A percentile compares a stretch with the other conserved stretches of the same genome.
phyloP scores from a whole-genome alignment of 1,284 basidiomycete species.

The Sporisorium exsertum region DNA sequence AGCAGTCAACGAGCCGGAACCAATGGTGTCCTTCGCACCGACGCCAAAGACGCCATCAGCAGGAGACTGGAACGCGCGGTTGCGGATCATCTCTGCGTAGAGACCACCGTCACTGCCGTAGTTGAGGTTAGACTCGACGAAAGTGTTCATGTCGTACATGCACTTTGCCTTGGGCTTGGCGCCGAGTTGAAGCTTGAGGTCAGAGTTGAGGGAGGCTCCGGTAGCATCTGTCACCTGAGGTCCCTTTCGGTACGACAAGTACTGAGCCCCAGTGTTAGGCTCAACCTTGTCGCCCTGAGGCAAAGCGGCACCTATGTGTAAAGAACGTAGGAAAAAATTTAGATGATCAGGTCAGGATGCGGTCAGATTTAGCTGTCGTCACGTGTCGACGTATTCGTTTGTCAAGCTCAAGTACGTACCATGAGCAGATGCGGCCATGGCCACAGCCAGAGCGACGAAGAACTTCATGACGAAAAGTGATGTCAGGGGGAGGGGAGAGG shows the following conservation, averaged over 20 bases:
- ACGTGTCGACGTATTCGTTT: background rate
- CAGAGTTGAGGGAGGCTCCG: constrained; percentile 3
- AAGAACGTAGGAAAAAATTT: too few relatives aligned
- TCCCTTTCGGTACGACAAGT: constrained; percentile 5
- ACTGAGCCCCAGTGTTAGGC: background rate
- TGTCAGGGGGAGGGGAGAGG: background rate
- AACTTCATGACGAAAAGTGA: constrained; percentile 16
- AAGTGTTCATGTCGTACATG: constrained; percentile 54
- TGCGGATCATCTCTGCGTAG: constrained; percentile 58
- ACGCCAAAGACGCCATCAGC: constrained; percentile 27
- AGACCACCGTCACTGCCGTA: constrained; percentile 58
- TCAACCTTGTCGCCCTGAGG: background rate
- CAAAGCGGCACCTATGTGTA: constrained; percentile 5
- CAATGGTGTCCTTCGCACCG: constrained; percentile 28
- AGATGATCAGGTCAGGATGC: too few relatives aligned
- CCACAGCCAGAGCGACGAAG: constrained; percentile 23
- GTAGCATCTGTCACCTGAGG: constrained; percentile 14
- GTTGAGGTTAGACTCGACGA: constrained; percentile 56
- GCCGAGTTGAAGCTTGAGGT: constrained; percentile 20
- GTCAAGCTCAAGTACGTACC: constrained; percentile 9
- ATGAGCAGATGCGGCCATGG: constrained; percentile 16
- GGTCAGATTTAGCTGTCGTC: constrained; percentile 11
- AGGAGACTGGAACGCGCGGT: constrained; percentile 53
- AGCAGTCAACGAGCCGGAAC: constrained; percentile 40
- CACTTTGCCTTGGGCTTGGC: constrained; percentile 36